A percentile compares a stretch with the other conserved stretches of the same genome.
Conservation (phyloP, 306 rosid genomes). For the Quercus gilva region DNA sequence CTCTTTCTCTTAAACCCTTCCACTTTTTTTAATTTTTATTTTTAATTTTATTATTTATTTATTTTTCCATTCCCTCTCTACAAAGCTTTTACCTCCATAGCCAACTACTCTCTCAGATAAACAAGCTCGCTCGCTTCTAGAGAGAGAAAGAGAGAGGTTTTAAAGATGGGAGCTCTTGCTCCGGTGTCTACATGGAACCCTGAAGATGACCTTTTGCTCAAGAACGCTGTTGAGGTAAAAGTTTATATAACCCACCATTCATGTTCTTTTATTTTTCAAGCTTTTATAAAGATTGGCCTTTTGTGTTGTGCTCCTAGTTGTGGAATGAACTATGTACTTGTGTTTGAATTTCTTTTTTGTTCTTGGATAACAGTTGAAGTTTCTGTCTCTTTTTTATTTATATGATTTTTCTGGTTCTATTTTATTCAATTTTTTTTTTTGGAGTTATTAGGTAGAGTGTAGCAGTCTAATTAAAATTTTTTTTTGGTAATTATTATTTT, state of each 20-base stretch:
- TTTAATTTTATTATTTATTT: not conserved
- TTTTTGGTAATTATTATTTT: not conserved
- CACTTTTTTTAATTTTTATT: not conserved
- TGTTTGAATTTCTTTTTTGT: not conserved
- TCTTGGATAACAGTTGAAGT: not conserved
- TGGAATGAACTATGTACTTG: not conserved
- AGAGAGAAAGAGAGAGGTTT: not conserved
- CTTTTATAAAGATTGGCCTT: not conserved
- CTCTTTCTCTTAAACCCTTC: conserved; percentile 8
- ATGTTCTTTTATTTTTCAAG: not conserved
- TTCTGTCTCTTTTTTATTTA: not conserved
- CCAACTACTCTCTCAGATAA: not conserved
- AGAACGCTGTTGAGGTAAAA: conserved; percentile 85
- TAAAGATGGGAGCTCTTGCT: conserved; percentile 73
- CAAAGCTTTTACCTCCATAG: not conserved
- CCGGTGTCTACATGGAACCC: conserved; percentile 58
- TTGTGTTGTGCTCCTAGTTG: not conserved
- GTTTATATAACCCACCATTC: not conserved
- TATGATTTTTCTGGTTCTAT: not conserved
- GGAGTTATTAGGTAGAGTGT: not conserved
- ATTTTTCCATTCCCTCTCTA: not conserved
- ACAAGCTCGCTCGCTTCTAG: not conserved
- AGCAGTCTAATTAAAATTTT: not conserved
- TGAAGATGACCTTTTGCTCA: conserved; percentile 80
- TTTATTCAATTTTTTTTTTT: not conserved